These are phyloP conservation scores for Dryas drummondii DNA, from an alignment of 306 rosid species.

Conservation along the genomic window DNA sequence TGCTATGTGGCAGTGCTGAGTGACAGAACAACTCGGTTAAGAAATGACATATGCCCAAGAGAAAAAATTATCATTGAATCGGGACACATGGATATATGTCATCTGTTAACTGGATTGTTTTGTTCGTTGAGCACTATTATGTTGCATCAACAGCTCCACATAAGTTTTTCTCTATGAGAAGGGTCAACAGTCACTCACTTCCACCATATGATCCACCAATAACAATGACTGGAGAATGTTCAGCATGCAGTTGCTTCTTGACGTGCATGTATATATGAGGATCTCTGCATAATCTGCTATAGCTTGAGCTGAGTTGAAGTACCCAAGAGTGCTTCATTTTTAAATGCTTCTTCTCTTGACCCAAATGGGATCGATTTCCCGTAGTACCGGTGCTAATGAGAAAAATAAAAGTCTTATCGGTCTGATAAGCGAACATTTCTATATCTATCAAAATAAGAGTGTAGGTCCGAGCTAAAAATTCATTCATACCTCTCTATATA, in stretches of 20 bases:
- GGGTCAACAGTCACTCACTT: constrained; percentile 44
- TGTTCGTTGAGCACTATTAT: too few relatives aligned
- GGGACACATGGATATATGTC: too few relatives aligned
- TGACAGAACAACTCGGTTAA: too few relatives aligned
- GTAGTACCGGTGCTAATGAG: constrained; percentile 64
- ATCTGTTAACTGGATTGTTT: too few relatives aligned
- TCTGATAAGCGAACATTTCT: too few relatives aligned
- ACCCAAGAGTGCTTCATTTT: constrained; percentile 55
- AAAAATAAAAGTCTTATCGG: background rate
- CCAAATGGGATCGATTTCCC: constrained; percentile 72
- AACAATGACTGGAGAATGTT: constrained; percentile 60
- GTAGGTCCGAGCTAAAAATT: background rate
- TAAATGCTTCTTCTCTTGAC: constrained; percentile 57
- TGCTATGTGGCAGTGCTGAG: too few relatives aligned
- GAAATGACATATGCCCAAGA: too few relatives aligned
- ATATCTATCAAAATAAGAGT: too few relatives aligned
- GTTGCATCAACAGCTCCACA: too few relatives aligned
- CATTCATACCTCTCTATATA: constrained; percentile 62
- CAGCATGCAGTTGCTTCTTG: constrained; percentile 40
- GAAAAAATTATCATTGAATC: too few relatives aligned
- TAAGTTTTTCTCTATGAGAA: too few relatives aligned
- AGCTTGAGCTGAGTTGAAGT: constrained; percentile 81
- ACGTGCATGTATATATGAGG: constrained; percentile 48
- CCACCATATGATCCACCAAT: constrained; percentile 87
- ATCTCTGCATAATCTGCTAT: constrained; percentile 73